A percentile compares a stretch with the other conserved stretches of the same genome.
phyloP scores from a whole-genome alignment of 2,329 filamentous ascomycete genomes.

The Grosmannia serpens region DNA sequence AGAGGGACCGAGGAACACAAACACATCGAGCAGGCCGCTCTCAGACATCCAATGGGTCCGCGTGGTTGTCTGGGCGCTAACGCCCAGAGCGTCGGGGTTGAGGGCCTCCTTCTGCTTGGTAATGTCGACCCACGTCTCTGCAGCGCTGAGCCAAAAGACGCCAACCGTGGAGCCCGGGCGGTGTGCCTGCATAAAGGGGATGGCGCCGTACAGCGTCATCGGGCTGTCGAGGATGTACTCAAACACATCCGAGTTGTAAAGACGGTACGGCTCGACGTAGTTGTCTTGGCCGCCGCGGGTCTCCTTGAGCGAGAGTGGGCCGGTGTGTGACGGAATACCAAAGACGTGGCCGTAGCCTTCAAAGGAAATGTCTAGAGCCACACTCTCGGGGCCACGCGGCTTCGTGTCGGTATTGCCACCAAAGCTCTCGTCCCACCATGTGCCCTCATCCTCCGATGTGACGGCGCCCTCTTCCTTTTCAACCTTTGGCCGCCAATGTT shows the following conservation, averaged over 20 bases:
- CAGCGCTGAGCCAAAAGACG: conserved; percentile 94
- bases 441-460: conserved; percentile 63
- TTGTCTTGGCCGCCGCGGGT: conserved; percentile 81
- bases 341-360: conserved; percentile 85
- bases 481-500: conserved; percentile 87
- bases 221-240: conserved; percentile 95
- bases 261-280: conserved; percentile 77
- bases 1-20: conserved; percentile 85
- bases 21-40: conserved; percentile 77
- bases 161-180: conserved; percentile 87
- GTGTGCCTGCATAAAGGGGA: conserved; percentile 96
- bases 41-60: conserved; percentile 97
- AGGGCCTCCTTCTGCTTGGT: conserved; percentile 62
- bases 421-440: conserved; percentile 97
- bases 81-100: conserved; percentile 68
- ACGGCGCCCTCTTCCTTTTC: conserved; percentile 40
- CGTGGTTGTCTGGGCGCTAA: conserved; percentile 59
- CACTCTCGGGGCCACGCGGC: conserved; percentile 85
- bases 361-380: conserved; percentile 86
- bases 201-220: conserved; percentile 96
- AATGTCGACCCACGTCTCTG: conserved; percentile 96
- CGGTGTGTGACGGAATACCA: conserved; percentile 88
- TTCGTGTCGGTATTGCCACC: conserved; percentile 93
- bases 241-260: conserved; percentile 96
- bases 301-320: conserved; percentile 76